Conservation (phyloP, 345 rosid species). For the Pseudoturritis turrita region DNA sequence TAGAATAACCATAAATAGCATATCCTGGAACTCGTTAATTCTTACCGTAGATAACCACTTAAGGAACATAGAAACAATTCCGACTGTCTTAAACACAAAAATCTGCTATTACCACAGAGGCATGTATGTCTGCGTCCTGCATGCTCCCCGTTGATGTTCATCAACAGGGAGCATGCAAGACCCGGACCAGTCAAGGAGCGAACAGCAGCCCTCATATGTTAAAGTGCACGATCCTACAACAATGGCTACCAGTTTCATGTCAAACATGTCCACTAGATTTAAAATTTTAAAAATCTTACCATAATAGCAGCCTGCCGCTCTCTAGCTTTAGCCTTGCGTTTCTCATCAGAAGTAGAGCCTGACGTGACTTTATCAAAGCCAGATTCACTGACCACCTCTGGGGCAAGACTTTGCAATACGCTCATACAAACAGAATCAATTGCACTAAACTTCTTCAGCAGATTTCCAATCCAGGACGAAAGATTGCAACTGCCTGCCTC, state of each 20-base stretch:
- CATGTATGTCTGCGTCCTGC: not conserved
- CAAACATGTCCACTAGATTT: not conserved
- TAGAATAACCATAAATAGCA: constrained; percentile 22
- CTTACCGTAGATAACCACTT: not conserved
- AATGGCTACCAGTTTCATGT: not conserved
- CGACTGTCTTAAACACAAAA: not conserved
- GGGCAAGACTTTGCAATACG: constrained; percentile 69
- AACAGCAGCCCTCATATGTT: constrained; percentile 4
- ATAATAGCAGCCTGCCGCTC: constrained; percentile 81
- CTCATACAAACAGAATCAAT: constrained; percentile 58
- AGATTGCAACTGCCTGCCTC: constrained; percentile 67
- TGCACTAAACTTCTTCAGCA: constrained; percentile 76
- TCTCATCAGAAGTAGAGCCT: constrained; percentile 53
- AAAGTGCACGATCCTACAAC: not conserved
- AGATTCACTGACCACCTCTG: constrained; percentile 59
- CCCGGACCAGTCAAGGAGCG: not conserved
- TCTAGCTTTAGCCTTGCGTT: constrained; percentile 81
- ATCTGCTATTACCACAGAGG: not conserved
- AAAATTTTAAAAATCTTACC: constrained; percentile 48
- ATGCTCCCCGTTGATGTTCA: not conserved
- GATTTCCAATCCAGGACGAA: constrained; percentile 66
- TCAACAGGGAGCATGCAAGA: not conserved
- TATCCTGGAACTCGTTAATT: not conserved
- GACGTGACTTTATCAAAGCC: constrained; percentile 25
- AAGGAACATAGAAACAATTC: not conserved